Evolutionary conservation across 495 filamentous ascomycete genomes (phyloP), one percentile per base, ranked within the genome.

Genomic region (Cercophora newfieldiana): DNA sequence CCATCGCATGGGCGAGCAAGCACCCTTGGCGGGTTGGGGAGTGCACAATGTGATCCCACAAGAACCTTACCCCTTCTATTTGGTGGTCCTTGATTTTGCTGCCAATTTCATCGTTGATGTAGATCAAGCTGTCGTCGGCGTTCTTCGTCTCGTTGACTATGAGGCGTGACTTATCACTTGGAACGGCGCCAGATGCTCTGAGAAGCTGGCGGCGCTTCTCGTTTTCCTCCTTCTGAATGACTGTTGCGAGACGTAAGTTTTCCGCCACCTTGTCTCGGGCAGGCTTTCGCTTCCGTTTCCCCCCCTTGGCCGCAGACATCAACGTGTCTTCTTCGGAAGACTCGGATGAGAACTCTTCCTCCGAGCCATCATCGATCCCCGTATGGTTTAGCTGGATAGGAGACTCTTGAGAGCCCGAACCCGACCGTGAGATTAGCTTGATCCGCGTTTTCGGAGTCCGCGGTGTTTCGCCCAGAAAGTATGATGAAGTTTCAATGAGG

Each of bases 1-100:
- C 94, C 94, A 97, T 97, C 1, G 91, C 92, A 73, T 97, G 94
- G 1, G 94, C 92, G 29, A 98, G 83, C 2, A 97, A 80, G 69
- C 92, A 96, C 6, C 94, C 94, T 72, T 90, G 87, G 25, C 79
- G 79, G 3, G 71, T 73, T 30, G 82, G 80, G 18, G 82, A 82
- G 22, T 75, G 69, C 26, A 74, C 87, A 25, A 97, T 73, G 64
- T 96, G 89, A 65, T 91, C 86, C 93, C 94, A 98, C 84, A 98
- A 84, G 76, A 97, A 97, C 22, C 90, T 88, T 56, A 97, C 86
- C 3, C 94, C 94, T 1, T 83, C 69, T 66, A 89, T 77, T 68
- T 88, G 83, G 68, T 88, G 77, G 59, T 85, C 75, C 69, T 88
- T 84, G 69, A 89, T 84, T 33, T 73, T 71, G 37, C 37, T 55